Evolutionary conservation across 1,284 basidiomycete species (phyloP).

Genomic region (Macrocystidia cucumis): DNA sequence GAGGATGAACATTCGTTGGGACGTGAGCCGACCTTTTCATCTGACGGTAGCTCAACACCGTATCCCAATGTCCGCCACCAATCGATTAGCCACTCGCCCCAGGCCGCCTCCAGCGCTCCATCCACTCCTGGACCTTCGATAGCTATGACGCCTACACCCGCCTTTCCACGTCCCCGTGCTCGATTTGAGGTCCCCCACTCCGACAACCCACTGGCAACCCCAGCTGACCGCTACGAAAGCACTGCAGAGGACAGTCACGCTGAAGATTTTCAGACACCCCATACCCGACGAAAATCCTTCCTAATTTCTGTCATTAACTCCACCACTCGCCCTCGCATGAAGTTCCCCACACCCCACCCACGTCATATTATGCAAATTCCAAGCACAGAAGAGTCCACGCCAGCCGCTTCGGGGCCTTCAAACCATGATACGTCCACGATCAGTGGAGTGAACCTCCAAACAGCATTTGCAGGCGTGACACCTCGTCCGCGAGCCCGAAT

Average conservation of each 20-base stretch:
- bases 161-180: slow-evolving; percentile 51
- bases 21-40: slow-evolving; percentile 62
- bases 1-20: slow-evolving; percentile 19
- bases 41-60: slow-evolving; percentile 33
- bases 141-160: slow-evolving; percentile 58
- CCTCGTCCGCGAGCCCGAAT: slow-evolving; percentile 40
- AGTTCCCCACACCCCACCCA: slow-evolving; percentile 59
- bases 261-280: slow-evolving; percentile 47
- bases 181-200: slow-evolving; percentile 43
- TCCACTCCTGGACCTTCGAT: slow-evolving; percentile 40
- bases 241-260: slow-evolving; percentile 18
- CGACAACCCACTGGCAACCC: slow-evolving; percentile 26
- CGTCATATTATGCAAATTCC: slow-evolving; percentile 27
- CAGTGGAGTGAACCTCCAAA: slow-evolving; percentile 26
- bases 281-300: slow-evolving; percentile 64
- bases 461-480: slow-evolving; percentile 56
- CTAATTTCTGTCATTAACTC: slow-evolving; percentile 74
- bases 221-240: slow-evolving; percentile 16
- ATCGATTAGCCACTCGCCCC: slow-evolving; percentile 19
- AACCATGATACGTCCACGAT: slow-evolving; percentile 11
- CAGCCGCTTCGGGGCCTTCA: slow-evolving; percentile 16
- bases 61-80: slow-evolving; percentile 16
- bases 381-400: slow-evolving; percentile 24
- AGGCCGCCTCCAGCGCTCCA: slow-evolving; percentile 23
- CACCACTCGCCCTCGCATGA: slow-evolving; percentile 62